phyloP scores from a whole-genome alignment of 148 eudicot genomes.

The Chenopodium berlandieri region DNA sequence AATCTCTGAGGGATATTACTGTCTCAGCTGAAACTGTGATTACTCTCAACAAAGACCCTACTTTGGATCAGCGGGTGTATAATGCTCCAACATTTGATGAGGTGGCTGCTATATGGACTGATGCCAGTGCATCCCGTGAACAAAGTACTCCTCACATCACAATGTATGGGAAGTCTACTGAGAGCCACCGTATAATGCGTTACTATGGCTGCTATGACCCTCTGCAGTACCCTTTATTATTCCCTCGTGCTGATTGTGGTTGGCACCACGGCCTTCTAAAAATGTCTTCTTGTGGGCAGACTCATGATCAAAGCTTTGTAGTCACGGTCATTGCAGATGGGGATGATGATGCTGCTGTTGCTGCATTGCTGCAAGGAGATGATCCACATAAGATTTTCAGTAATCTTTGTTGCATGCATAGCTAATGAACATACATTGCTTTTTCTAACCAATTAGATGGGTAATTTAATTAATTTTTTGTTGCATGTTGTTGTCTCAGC shows the following conservation, averaged over 20 bases:
- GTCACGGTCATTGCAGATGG: no score
- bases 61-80: neutral
- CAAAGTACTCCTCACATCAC: neutral
- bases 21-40: neutral
- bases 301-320: no score
- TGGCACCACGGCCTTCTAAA: neutral
- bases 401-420: no score
- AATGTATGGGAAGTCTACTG: neutral
- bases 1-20: neutral
- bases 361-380: no score
- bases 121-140: neutral
- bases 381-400: no score
- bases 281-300: neutral
- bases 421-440: neutral
- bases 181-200: neutral
- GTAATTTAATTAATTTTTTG: no score
- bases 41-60: neutral
- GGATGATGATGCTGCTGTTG: neutral
- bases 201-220: no score
- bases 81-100: neutral
- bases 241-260: constrained; percentile 1
- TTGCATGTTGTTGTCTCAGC: no score
- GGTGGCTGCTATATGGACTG: constrained; percentile 3
- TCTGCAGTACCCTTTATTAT: neutral
- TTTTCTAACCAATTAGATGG: neutral